A percentile compares a stretch with the other conserved stretches of the same genome.
Evolutionary conservation across 2,329 filamentous ascomycete genomes (phyloP).

Genomic region (Xylariales sp.): DNA sequence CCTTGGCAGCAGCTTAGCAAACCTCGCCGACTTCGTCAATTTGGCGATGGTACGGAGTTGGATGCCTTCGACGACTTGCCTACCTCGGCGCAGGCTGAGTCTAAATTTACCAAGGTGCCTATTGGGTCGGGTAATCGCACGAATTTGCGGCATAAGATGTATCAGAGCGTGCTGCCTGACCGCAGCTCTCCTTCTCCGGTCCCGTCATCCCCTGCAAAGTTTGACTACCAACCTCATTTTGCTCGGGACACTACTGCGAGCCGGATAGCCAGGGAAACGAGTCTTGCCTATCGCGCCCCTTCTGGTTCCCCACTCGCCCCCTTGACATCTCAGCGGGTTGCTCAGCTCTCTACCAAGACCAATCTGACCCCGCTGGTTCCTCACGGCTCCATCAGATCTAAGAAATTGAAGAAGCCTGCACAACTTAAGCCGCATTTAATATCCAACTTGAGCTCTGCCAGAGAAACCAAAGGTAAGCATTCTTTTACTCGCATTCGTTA

Average conservation of each 20-base stretch:
- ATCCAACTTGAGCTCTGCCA: constrained; percentile 70
- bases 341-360: constrained; percentile 46
- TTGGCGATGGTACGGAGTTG: constrained; percentile 88
- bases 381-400: constrained; percentile 42
- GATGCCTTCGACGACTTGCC: constrained; percentile 94
- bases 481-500: constrained; percentile 4
- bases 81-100: constrained; percentile 78
- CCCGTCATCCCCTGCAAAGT: constrained; percentile 52
- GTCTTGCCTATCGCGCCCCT: constrained; percentile 55
- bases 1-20: constrained; percentile 67
- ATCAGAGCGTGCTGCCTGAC: constrained; percentile 51
- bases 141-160: constrained; percentile 50
- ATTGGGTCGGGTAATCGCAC: constrained; percentile 65
- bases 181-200: constrained; percentile 49
- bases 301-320: constrained; percentile 49
- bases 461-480: constrained; percentile 73
- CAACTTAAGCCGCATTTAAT: constrained; percentile 82
- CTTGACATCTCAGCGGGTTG: constrained; percentile 49
- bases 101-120: constrained; percentile 77
- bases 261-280: constrained; percentile 59
- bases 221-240: constrained; percentile 55
- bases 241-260: constrained; percentile 63
- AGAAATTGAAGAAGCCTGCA: constrained; percentile 52
- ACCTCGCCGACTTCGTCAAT: constrained; percentile 66
- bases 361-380: constrained; percentile 42